Evolutionary conservation across 345 rosid species (phyloP).

Genomic region (Eucalyptus regnans): DNA sequence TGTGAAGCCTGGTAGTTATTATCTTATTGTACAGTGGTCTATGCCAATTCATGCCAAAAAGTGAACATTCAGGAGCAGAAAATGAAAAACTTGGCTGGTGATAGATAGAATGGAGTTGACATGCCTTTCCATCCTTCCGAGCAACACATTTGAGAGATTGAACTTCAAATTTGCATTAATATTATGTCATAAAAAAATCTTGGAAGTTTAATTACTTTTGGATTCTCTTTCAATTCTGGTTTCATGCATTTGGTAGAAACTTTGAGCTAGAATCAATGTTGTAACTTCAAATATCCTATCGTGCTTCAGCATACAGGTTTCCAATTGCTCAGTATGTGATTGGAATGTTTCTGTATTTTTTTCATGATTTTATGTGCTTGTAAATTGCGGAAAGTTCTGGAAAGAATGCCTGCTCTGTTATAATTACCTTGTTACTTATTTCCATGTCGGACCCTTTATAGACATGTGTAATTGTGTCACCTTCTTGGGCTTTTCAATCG

Average conservation of each 20-base stretch:
- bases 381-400: not conserved
- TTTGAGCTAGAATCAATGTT: not conserved
- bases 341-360: not conserved
- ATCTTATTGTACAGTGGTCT: not conserved
- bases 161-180: not conserved
- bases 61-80: not conserved
- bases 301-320: not conserved
- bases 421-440: not conserved
- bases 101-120: not conserved
- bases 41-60: not conserved
- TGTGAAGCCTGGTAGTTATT: not conserved
- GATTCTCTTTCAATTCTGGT: not conserved
- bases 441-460: not conserved
- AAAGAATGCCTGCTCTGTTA: not conserved
- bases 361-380: not conserved
- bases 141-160: not conserved
- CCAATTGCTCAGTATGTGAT: not conserved
- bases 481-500: not conserved
- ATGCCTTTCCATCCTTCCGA: not conserved
- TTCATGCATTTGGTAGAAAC: not conserved
- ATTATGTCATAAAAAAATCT: not conserved
- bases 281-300: not conserved
- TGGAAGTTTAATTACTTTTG: not conserved
- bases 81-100: not conserved
- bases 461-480: not conserved